Evolutionary conservation across 176 grass and related monocot genomes (phyloP), one percentile per base, ranked within the genome.

Genomic region (Stipa capillata): DNA sequence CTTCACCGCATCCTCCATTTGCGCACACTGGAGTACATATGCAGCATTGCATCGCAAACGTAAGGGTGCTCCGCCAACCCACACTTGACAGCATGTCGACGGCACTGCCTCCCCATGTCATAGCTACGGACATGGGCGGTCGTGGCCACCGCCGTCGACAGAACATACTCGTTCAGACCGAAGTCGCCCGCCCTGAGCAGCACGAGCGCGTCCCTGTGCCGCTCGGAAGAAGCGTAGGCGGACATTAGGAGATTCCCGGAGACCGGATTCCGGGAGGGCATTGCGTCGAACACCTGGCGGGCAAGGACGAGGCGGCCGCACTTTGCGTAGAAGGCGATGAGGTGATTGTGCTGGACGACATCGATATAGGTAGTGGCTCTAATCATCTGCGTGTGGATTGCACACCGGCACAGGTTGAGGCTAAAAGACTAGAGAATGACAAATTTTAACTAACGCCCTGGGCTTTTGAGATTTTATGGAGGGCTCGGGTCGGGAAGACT

Each of bases 11-110:
- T 81, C 81, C 37, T 90, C 74, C 87, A 96, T 87, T 4, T 65
- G 58, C 4, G 73, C 77, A 39, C 86, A 88, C 73, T 86, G 83
- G 25, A 85, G 61, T 96, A 92, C 93, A 97, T 88, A 53, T 90
- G 79, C 40, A 97, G 84, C 23, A 97, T 63, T 0, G 82, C 69
- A 5, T 93, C 92, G 55, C 50, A 78, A n/a, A 97, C 82, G 6
- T 87, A 87, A 5, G 51, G 42, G 61, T 86, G 80, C 17, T 77
- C 73, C 0, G 51, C 52, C 49, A 85, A 29, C 2, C 92, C 92
- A 25, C 69, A 83, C 68, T 91, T 94, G 34, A 91, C 55, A 42
- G 81, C 86, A 73, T 84, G 40, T 2, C 79, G 70, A 81, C 92
- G 93, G 59, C 84, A 97, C 73, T 93, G 87, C 74, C 65, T 72